phyloP scores from a whole-genome alignment of 768 basidiomycete species.

The Harrya chromipes region DNA sequence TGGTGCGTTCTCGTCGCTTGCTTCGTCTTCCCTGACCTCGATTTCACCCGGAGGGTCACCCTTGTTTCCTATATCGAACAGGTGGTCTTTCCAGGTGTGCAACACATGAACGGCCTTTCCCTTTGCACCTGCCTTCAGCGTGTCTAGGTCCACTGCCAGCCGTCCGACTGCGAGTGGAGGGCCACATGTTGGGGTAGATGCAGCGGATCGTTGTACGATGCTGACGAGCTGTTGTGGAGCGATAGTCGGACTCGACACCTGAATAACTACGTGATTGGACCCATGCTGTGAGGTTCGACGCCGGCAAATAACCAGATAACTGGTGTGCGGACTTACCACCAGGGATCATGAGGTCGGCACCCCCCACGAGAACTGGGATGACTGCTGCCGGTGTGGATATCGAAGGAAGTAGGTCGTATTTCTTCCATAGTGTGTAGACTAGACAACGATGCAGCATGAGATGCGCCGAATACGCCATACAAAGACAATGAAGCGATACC shows the following conservation, averaged over 20 bases:
- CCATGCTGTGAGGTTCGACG: neutral
- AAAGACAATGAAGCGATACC: slow-evolving; percentile 26
- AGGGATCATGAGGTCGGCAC: slow-evolving; percentile 89
- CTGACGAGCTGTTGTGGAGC: slow-evolving; percentile 54
- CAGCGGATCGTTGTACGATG: slow-evolving; percentile 48
- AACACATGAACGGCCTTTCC: slow-evolving; percentile 75
- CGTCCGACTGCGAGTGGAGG: slow-evolving; percentile 74
- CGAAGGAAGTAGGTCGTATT: slow-evolving; percentile 60
- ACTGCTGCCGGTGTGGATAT: slow-evolving; percentile 71
- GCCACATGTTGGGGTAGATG: slow-evolving; percentile 25
- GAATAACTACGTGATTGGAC: slow-evolving; percentile 45
- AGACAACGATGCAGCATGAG: neutral
- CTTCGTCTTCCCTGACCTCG: slow-evolving; percentile 21
- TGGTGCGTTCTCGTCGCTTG: slow-evolving; percentile 5
- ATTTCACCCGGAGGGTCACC: slow-evolving; percentile 48
- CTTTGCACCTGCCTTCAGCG: slow-evolving; percentile 50
- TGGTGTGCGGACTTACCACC: slow-evolving; percentile 52
- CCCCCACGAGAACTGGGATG: slow-evolving; percentile 65
- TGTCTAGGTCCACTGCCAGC: slow-evolving; percentile 56
- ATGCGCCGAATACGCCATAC: neutral
- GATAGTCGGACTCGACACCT: slow-evolving; percentile 41
- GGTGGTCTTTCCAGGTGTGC: slow-evolving; percentile 74
- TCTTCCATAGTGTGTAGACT: slow-evolving; percentile 82
- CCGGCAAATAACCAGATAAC: neutral
- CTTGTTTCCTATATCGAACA: slow-evolving; percentile 74